Evolutionary conservation across 139 green algal species (phyloP).

Genomic region (Nannochloris sp.): DNA sequence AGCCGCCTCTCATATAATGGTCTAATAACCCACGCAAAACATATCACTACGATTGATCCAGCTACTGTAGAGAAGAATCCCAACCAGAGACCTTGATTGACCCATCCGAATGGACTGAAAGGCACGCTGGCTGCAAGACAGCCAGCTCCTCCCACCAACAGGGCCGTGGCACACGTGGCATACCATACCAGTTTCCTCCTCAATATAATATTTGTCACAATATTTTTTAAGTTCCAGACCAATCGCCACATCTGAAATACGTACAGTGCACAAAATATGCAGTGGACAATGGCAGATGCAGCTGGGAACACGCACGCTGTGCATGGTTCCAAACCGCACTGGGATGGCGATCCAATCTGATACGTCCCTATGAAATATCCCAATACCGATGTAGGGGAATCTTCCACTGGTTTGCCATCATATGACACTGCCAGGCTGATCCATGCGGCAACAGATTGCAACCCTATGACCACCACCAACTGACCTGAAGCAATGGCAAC

Average conservation of each 20-base stretch:
- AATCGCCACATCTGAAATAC: constrained; percentile 11
- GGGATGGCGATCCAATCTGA: constrained; percentile 10
- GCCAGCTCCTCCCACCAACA: constrained; percentile 3
- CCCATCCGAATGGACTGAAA: constrained; percentile 21
- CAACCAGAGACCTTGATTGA: constrained; percentile 28
- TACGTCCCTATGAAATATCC: constrained; percentile 27
- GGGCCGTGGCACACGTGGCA: neutral
- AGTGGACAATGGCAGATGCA: constrained; percentile 16
- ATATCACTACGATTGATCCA: neutral
- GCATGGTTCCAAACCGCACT: constrained; percentile 5
- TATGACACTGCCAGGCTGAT: constrained; percentile 9
- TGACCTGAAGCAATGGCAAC: neutral
- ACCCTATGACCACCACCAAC: constrained; percentile 1
- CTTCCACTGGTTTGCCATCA: constrained; percentile 5
- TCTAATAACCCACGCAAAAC: neutral
- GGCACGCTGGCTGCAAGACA: constrained; percentile 12
- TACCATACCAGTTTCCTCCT: constrained; percentile 7
- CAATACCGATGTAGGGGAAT: constrained; percentile 8
- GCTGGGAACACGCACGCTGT: constrained; percentile 22
- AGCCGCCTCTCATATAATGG: neutral
- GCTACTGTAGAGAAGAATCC: constrained; percentile 11
- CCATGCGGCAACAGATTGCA: constrained; percentile 23
- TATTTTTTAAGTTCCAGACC: neutral
- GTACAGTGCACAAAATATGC: neutral
- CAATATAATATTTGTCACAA: constrained; percentile 20